A percentile compares a stretch with the other conserved stretches of the same genome.
These are phyloP conservation scores for Xerocomus potaroensis DNA, from an alignment of 768 basidiomycete species.

Conservation along the genomic window DNA sequence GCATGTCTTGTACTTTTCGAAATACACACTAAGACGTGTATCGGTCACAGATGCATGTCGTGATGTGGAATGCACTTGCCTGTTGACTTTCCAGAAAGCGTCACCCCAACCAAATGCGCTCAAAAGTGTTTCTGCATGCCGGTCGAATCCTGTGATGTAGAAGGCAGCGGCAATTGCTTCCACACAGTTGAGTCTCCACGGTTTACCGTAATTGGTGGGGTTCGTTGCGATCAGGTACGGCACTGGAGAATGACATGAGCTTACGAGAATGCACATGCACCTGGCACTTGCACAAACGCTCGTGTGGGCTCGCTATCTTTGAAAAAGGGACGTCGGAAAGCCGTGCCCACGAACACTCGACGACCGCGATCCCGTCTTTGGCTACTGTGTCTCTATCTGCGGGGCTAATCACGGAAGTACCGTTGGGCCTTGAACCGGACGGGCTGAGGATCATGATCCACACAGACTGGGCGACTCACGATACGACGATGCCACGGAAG, in stretches of 20 bases:
- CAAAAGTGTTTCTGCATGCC: slow-evolving; percentile 74
- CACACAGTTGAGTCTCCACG: slow-evolving; percentile 93
- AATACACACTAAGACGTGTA: slow-evolving; percentile 42
- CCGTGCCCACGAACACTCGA: slow-evolving; percentile 98
- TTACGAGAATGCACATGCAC: background rate
- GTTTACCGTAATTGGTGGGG: slow-evolving; percentile 97
- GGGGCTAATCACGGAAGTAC: slow-evolving; percentile 70
- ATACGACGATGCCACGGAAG: slow-evolving; percentile 90
- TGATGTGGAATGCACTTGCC: slow-evolving; percentile 37
- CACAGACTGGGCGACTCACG: slow-evolving; percentile 55
- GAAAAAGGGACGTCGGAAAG: slow-evolving; percentile 91
- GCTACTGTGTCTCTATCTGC: slow-evolving; percentile 79
- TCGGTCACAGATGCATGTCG: too few species aligned
- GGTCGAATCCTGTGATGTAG: slow-evolving; percentile 84
- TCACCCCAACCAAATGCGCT: slow-evolving; percentile 88
- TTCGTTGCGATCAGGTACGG: slow-evolving; percentile 95
- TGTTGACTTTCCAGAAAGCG: slow-evolving; percentile 83
- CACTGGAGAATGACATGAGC: slow-evolving; percentile 44
- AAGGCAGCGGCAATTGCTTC: slow-evolving; percentile 94
- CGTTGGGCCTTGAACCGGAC: slow-evolving; percentile 64
- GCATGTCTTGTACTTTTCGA: slow-evolving; percentile 78
- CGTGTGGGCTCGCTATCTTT: slow-evolving; percentile 91
- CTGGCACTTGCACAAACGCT: slow-evolving; percentile 71
- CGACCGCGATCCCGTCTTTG: slow-evolving; percentile 82
- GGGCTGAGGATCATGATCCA: background rate